Evolutionary conservation across 1,284 basidiomycete species (phyloP).

Genomic region (Vanrija sp.): DNA sequence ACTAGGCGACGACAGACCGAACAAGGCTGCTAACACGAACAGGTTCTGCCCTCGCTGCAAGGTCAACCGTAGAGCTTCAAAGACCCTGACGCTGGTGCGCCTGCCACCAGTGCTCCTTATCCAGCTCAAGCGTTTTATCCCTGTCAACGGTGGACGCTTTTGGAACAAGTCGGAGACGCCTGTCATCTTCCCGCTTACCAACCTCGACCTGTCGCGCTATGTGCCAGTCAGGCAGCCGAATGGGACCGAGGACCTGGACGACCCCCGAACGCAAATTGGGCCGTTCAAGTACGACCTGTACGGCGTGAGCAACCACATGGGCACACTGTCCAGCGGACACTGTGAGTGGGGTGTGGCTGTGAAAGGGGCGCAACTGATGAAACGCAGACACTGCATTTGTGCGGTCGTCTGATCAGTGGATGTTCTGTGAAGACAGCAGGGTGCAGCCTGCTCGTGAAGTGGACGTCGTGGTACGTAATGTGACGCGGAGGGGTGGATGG

Average conservation of each 20-base stretch:
- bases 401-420: constrained; percentile 69
- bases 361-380: neutral
- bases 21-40: neutral
- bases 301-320: constrained; percentile 87
- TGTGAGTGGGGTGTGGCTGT: constrained; percentile 59
- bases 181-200: constrained; percentile 79
- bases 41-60: constrained; percentile 95
- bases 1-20: neutral
- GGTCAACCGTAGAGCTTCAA: constrained; percentile 71
- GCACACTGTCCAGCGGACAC: constrained; percentile 83
- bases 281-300: constrained; percentile 86
- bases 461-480: constrained; percentile 72
- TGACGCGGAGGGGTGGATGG: neutral
- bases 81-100: constrained; percentile 79
- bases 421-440: constrained; percentile 82
- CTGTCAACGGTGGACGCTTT: constrained; percentile 70
- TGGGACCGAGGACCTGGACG: constrained; percentile 55
- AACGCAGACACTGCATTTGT: constrained; percentile 76
- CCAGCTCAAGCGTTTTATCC: constrained; percentile 92
- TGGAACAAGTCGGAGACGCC: constrained; percentile 91
- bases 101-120: constrained; percentile 91
- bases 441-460: constrained; percentile 64
- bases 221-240: constrained; percentile 74
- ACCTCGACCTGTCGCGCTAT: constrained; percentile 83
- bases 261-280: constrained; percentile 72